phyloP scores from a whole-genome alignment of 2,329 filamentous ascomycete genomes.

The Mycogone perniciosa region DNA sequence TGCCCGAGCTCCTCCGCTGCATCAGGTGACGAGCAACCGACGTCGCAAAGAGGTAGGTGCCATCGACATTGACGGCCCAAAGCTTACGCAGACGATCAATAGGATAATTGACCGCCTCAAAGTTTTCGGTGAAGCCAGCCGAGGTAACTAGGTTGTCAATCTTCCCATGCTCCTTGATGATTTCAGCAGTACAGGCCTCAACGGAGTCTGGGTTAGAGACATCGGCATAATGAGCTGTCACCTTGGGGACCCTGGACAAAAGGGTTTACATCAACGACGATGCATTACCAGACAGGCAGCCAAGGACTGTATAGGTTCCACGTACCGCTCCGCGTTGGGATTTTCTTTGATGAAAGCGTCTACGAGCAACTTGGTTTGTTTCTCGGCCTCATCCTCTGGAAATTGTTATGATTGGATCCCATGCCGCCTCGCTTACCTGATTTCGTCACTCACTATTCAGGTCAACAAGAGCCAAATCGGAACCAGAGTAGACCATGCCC shows the following conservation, averaged over 20 bases:
- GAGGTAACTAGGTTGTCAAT: slow-evolving; percentile 92
- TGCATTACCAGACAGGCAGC: neutral
- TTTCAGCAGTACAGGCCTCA: slow-evolving; percentile 62
- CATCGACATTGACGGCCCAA: slow-evolving; percentile 89
- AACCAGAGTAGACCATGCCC: slow-evolving; percentile 80
- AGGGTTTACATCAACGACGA: neutral
- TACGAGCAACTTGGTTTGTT: slow-evolving; percentile 67
- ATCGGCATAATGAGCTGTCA: slow-evolving; percentile 86
- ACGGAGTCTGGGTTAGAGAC: slow-evolving; percentile 78
- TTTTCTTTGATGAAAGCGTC: slow-evolving; percentile 74
- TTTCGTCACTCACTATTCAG: slow-evolving; percentile 64
- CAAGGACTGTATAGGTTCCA: neutral
- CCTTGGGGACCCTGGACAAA: slow-evolving; percentile 59
- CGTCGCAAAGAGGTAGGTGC: slow-evolving; percentile 83
- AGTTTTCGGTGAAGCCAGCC: slow-evolving; percentile 96
- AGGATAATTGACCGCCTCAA: slow-evolving; percentile 84
- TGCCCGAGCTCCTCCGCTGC: slow-evolving; percentile 69
- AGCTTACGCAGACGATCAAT: slow-evolving; percentile 88
- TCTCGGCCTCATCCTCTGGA: slow-evolving; percentile 76
- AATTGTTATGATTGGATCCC: neutral
- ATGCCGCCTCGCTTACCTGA: neutral
- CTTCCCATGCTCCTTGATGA: slow-evolving; percentile 56
- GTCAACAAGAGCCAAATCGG: slow-evolving; percentile 86
- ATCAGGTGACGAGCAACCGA: slow-evolving; percentile 84
- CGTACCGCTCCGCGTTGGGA: slow-evolving; percentile 62